Conservation (phyloP, 768 basidiomycete genomes). For the Boletus pseudo-olivaceus region DNA sequence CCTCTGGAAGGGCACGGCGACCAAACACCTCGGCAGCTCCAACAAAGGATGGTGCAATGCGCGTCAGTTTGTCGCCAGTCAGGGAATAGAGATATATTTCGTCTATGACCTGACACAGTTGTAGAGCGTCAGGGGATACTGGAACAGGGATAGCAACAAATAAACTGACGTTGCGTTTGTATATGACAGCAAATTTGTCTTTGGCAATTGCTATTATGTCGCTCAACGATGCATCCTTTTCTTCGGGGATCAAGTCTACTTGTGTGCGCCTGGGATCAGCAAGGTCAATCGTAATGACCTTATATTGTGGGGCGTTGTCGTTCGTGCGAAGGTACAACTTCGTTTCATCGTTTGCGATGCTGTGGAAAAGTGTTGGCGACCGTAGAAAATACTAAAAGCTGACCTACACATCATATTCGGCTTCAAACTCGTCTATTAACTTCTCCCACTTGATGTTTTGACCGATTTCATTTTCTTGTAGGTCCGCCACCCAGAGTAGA, state of each 20-base stretch:
- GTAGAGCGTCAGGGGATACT: slow-evolving; percentile 2
- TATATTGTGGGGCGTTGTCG: slow-evolving; percentile 60
- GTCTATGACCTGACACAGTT: slow-evolving; percentile 57
- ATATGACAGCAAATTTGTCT: slow-evolving; percentile 58
- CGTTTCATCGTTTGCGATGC: slow-evolving; percentile 62
- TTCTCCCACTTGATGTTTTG: slow-evolving; percentile 70
- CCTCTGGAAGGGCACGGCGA: slow-evolving; percentile 50
- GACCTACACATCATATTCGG: slow-evolving; percentile 61
- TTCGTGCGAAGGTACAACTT: slow-evolving; percentile 65
- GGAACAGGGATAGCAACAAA: neutral
- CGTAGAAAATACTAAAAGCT: neutral
- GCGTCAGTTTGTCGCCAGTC: slow-evolving; percentile 48
- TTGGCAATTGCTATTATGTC: slow-evolving; percentile 44
- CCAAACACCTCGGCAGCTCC: slow-evolving; percentile 56
- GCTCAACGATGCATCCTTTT: slow-evolving; percentile 58
- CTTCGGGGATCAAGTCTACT: slow-evolving; percentile 66
- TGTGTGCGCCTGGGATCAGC: slow-evolving; percentile 44
- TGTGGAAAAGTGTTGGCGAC: slow-evolving; percentile 25
- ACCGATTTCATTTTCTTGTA: slow-evolving; percentile 56
- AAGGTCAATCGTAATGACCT: slow-evolving; percentile 62
- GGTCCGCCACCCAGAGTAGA: slow-evolving; percentile 68
- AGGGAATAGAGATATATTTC: slow-evolving; percentile 70
- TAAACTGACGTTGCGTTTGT: slow-evolving; percentile 65
- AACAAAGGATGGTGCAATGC: slow-evolving; percentile 63
- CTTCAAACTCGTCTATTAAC: slow-evolving; percentile 63